Base-by-base conservation (phyloP, 2,329 filamentous ascomycete species). In the Teratosphaeria viscida region DNA sequence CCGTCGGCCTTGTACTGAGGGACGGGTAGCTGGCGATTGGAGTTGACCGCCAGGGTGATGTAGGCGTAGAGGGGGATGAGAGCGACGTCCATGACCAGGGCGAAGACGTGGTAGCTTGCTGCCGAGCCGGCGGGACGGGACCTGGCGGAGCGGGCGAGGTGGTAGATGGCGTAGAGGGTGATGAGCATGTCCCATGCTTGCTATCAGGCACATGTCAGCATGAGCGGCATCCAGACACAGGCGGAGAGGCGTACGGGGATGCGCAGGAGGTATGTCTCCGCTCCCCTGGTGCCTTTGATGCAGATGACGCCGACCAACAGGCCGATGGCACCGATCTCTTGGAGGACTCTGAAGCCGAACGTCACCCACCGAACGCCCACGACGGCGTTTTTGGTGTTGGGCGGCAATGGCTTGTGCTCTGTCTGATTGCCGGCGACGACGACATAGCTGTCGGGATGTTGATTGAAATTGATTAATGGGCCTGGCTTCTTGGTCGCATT, bases 101-200 rank as follows among this genome's bases (percentile, higher is more conserved):
- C 85, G 72, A 96, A 97, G 60, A 94, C 76, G 74, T 95, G 90
- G 74, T 97, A 97, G 64, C 90, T 92, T 14, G 90, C 86, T 19
- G 90, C 89, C 26, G 90, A 95, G 3, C 80, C 86, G 0, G 92
- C 86, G 0, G 91, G 85, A 57, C 91, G 85, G 53, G 80, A 82
- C 55, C 84, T 84, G 0, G 89, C 82, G 43, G 86, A 83, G 35
- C 89, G 84, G 14, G 83, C 79, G 47, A 95, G 83, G 72, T 96
- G 91, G 68, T 89, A 94, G 61, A 95, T 81, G 52, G 82, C 89
- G 73, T 97, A 97, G 19, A 70, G 68, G 16, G 83, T 85, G 71
- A 91, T 85, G 4, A 89, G 67, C 54, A 87, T 81, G 57, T 88
- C 87, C 49, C 92, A 79, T n/a, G 84, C 88, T 59, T 90, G 85